phyloP scores from a whole-genome alignment of 805 yeast genomes.

The Brettanomyces anomalus region DNA sequence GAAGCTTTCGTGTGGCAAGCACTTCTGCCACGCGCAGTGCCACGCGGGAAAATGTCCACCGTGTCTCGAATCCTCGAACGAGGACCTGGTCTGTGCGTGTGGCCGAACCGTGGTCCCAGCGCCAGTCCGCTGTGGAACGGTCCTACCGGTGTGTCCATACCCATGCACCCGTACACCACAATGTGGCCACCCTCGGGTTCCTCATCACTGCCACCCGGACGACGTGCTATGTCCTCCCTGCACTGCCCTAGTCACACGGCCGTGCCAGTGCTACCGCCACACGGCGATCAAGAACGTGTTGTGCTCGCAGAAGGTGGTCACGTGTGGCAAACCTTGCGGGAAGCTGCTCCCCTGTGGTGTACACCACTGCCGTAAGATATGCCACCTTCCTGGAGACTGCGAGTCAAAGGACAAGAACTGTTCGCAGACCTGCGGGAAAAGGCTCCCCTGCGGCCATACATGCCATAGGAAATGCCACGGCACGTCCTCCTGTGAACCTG shows the following conservation, averaged over 20 bases:
- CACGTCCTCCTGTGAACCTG: conserved; percentile 38
- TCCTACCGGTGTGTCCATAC: conserved; percentile 51
- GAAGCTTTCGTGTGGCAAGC: conserved; percentile 53
- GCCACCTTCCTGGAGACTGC: conserved; percentile 58
- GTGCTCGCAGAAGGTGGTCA: conserved; percentile 60
- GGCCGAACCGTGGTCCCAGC: conserved; percentile 72
- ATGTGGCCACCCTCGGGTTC: conserved; percentile 68
- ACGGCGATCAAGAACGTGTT: conserved; percentile 46
- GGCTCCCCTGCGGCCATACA: conserved; percentile 58
- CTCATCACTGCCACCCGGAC: conserved; percentile 69
- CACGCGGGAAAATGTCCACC: conserved; percentile 77
- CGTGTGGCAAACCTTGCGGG: conserved; percentile 64
- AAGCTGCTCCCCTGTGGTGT: conserved; percentile 36
- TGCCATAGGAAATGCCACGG: conserved; percentile 63
- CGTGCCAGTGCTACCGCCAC: conserved; percentile 24
- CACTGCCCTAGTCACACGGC: conserved; percentile 32
- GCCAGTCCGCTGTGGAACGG: conserved; percentile 79
- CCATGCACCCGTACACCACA: conserved; percentile 48
- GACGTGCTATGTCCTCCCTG: conserved; percentile 66
- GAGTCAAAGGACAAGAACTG: conserved; percentile 36
- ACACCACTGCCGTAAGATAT: conserved; percentile 41
- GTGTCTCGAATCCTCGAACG: conserved; percentile 72
- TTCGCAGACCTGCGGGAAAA: conserved; percentile 46
- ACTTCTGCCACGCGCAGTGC: conserved; percentile 60
- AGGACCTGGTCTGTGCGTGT: conserved; percentile 72